A percentile compares a stretch with the other conserved stretches of the same genome.
Evolutionary conservation across 2,329 filamentous ascomycete species (phyloP).

Genomic region (Triangularia setosa): DNA sequence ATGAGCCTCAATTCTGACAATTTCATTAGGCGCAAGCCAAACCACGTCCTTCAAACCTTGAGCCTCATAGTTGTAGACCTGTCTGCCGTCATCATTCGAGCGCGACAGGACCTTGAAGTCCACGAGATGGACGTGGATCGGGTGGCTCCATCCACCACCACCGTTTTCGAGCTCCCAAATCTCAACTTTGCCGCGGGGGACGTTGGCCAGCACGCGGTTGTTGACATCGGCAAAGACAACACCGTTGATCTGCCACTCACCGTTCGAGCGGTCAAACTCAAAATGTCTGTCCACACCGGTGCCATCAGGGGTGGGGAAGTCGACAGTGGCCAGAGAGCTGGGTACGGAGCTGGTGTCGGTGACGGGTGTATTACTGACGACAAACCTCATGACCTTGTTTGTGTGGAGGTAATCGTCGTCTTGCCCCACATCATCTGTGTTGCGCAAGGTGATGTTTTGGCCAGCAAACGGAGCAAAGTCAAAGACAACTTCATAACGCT

Average conservation of each 20-base stretch:
- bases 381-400: constrained; percentile 24
- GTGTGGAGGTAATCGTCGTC: constrained; percentile 45
- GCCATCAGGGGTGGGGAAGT: constrained; percentile 14
- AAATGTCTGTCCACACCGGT: constrained; percentile 19
- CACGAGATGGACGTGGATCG: constrained; percentile 51
- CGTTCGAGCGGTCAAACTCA: constrained; percentile 18
- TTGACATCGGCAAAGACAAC: constrained; percentile 38
- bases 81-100: constrained; percentile 35
- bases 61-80: constrained; percentile 45
- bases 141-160: constrained; percentile 43
- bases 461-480: constrained; percentile 43
- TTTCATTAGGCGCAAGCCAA: constrained; percentile 45
- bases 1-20: constrained; percentile 40
- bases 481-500: constrained; percentile 50
- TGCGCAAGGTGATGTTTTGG: constrained; percentile 43
- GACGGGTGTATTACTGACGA: constrained; percentile 16
- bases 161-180: constrained; percentile 42
- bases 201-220: constrained; percentile 41
- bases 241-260: constrained; percentile 42
- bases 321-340: not conserved
- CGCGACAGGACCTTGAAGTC: constrained; percentile 49
- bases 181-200: constrained; percentile 38
- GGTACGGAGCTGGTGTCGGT: constrained; percentile 16
- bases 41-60: constrained; percentile 51
- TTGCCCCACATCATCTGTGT: constrained; percentile 34